Conservation (phyloP, 495 filamentous ascomycete species). For the Xylaria nigripes region DNA sequence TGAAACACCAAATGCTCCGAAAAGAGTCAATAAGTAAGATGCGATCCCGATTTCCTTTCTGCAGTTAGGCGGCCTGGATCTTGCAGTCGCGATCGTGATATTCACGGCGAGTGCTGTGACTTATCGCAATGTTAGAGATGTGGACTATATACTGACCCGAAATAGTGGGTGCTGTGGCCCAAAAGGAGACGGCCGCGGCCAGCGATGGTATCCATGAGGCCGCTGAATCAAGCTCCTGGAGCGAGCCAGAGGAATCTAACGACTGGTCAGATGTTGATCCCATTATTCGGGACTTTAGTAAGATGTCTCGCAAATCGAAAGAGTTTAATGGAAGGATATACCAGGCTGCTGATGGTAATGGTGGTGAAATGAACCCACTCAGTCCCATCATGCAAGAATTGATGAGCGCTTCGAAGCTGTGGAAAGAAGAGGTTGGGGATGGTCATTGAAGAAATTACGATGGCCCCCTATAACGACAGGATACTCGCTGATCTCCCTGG, state of each 20-base stretch:
- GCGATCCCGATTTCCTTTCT: neutral
- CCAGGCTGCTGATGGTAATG: neutral
- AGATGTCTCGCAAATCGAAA: slow-evolving; percentile 3
- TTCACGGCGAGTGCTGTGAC: neutral
- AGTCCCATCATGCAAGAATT: slow-evolving; percentile 3
- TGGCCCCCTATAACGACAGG: neutral
- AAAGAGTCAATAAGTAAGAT: neutral
- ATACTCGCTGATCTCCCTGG: neutral
- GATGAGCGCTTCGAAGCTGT: slow-evolving; percentile 1
- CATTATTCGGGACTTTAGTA: slow-evolving; percentile 1
- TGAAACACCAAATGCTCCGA: neutral
- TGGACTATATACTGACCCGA: neutral
- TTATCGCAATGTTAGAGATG: neutral
- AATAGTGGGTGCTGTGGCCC: neutral
- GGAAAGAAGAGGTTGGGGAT: neutral
- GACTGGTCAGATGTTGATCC: slow-evolving; percentile 4
- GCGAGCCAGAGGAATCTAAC: neutral
- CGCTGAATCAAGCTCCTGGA: neutral
- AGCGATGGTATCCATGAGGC: neutral
- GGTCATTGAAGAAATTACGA: neutral
- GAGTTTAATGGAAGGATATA: neutral
- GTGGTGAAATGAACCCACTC: neutral
- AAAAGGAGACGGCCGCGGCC: neutral
- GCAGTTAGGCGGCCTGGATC: neutral
- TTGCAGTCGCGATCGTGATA: neutral